Evolutionary conservation across 768 basidiomycete genomes (phyloP).

Genomic region (Pleurotus giganteus): DNA sequence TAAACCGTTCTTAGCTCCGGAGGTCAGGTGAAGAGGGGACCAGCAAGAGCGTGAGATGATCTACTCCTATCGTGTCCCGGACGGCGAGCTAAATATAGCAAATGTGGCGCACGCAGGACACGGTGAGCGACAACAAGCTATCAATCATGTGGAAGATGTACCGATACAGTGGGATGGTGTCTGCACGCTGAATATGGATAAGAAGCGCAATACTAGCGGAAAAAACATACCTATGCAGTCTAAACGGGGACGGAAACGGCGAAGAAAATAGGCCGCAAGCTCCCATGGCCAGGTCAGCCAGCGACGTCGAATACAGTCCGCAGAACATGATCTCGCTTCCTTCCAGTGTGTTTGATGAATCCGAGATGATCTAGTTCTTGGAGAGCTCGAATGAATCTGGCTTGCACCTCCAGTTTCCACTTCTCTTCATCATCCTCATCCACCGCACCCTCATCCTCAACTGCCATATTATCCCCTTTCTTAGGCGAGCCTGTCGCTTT

Average conservation of each 20-base stretch:
- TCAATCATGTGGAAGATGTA: too few relatives aligned
- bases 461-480: conserved; percentile 28
- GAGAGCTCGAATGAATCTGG: conserved; percentile 73
- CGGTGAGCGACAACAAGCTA: background rate
- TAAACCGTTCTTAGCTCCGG: too few relatives aligned
- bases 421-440: conserved; percentile 38
- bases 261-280: background rate
- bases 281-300: conserved; percentile 17
- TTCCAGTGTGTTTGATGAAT: conserved; percentile 74
- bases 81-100: too few relatives aligned
- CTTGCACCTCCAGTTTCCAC: conserved; percentile 68
- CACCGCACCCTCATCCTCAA: conserved; percentile 27
- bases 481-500: conserved; percentile 16
- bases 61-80: too few relatives aligned
- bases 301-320: conserved; percentile 62
- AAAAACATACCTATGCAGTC: background rate
- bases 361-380: conserved; percentile 84
- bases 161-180: too few relatives aligned
- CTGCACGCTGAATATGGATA: background rate
- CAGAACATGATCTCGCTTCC: conserved; percentile 76
- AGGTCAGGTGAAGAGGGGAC: background rate
- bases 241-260: background rate
- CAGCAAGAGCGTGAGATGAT: too few relatives aligned
- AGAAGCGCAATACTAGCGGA: too few relatives aligned
- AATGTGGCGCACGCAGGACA: background rate